Evolutionary conservation across 306 rosid species (phyloP), one percentile per base, ranked within the genome.

Genomic region (Corylus avellana): DNA sequence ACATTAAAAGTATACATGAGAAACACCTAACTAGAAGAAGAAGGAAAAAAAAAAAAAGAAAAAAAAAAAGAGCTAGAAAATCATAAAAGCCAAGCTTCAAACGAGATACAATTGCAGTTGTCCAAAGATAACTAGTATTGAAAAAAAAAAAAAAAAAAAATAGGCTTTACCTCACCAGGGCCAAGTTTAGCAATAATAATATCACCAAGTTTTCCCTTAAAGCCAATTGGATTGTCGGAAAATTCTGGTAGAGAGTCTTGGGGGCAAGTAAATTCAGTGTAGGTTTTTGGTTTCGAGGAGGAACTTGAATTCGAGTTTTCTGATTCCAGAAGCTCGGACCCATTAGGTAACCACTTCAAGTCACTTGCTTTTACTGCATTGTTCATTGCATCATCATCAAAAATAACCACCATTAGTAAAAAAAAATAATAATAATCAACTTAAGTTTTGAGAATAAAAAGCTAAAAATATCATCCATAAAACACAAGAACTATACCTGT

Each of bases 321-420:
- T 44, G 93, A 69, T 50, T 66, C 83, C 87, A 82, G 79, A 79
- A 90, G 81, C 79, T 88, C 91, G 39, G 97, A 90, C 75, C 99
- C 99, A 48, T 93, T 79, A 66, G 99, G 99, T 58, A 89, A 80
- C 99, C 98, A 96, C 77, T 86, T 80, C 74, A 96, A 85, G 79
- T 85, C 64, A 73, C 82, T 83, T 44, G 99, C 86, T 77, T 81
- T 90, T 70, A 93, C 99, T 93, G 97, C 86, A 90, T 77, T 22
- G 80, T 71, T 29, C 49, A 84, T 77, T 74, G 73, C 47, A 84
- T 63, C 35, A 69, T 77, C 14, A 83, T 74, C 51, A 73, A 58
- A 44, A 79, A 73, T 42, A 61, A 62, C 49, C 76, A 57, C 69
- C 49, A 46, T 44, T 4, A 3, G 70, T 47, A 73, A 71, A 11